phyloP scores from a whole-genome alignment of 2,329 filamentous ascomycete genomes.

The Corynespora cassiicola region DNA sequence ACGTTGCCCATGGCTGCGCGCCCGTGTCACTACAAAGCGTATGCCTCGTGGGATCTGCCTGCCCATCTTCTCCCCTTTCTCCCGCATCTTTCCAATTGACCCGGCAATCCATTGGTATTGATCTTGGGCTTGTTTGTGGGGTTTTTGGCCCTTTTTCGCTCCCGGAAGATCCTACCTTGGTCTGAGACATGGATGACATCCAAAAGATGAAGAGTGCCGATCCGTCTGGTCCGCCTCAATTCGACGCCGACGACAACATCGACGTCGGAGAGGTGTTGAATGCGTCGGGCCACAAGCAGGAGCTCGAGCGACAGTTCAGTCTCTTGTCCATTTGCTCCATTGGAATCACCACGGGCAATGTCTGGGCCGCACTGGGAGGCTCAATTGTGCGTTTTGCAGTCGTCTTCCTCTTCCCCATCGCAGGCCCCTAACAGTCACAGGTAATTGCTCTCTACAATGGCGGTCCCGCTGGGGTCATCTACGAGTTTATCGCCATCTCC shows the following conservation, averaged over 20 bases:
- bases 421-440: conserved; percentile 20
- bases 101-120: no score
- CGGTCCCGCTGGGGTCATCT: conserved; percentile 54
- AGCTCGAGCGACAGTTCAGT: conserved; percentile 58
- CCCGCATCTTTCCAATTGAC: no score
- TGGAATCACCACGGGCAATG: conserved; percentile 52
- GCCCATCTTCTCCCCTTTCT: no score
- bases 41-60: no score
- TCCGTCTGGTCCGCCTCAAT: neutral
- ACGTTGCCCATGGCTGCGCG: no score
- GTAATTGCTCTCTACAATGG: conserved; percentile 53
- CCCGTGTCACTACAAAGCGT: no score
- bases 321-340: conserved; percentile 55
- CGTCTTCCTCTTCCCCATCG: no score
- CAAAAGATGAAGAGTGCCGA: conserved; percentile 1
- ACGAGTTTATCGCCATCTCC: conserved; percentile 56
- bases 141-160: no score
- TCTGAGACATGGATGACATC: conserved; percentile 3
- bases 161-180: no score
- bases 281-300: conserved; percentile 59
- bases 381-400: conserved; percentile 50
- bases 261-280: conserved; percentile 51
- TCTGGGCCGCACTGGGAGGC: conserved; percentile 56
- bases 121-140: no score
- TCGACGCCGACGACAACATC: conserved; percentile 21